Conservation (phyloP, 768 basidiomycete genomes). For the Lentinus brumalis region DNA sequence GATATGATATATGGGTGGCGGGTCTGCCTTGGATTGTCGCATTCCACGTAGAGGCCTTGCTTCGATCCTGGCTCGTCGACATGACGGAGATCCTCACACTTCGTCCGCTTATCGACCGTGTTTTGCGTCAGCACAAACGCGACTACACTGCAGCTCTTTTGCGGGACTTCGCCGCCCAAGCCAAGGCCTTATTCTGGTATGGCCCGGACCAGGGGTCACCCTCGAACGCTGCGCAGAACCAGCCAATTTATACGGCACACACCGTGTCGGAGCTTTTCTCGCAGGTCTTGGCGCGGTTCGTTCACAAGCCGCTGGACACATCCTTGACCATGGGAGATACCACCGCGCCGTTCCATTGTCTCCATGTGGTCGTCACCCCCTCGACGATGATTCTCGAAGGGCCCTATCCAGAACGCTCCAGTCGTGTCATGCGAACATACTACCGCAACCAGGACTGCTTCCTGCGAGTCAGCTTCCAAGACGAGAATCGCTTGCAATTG, state of each 20-base stretch:
- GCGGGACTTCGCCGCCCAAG: conserved; percentile 37
- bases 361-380: conserved; percentile 55
- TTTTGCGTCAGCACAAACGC: conserved; percentile 35
- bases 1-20: conserved; percentile 37
- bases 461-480: conserved; percentile 62
- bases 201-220: conserved; percentile 8
- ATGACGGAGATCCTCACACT: conserved; percentile 51
- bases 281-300: conserved; percentile 15
- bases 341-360: conserved; percentile 43
- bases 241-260: conserved; percentile 1
- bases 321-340: conserved; percentile 3
- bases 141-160: conserved; percentile 44
- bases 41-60: conserved; percentile 57
- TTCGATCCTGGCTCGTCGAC: conserved; percentile 45
- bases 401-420: conserved; percentile 60
- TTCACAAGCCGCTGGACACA: conserved; percentile 12
- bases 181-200: conserved; percentile 25
- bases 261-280: conserved; percentile 17
- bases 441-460: conserved; percentile 52
- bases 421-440: conserved; percentile 60
- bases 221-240: not conserved
- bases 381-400: conserved; percentile 55
- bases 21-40: conserved; percentile 52
- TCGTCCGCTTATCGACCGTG: conserved; percentile 34
- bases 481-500: conserved; percentile 56